phyloP scores from a whole-genome alignment of 2,329 filamentous ascomycete species.

The Pseudocercospora pini-densiflorae region DNA sequence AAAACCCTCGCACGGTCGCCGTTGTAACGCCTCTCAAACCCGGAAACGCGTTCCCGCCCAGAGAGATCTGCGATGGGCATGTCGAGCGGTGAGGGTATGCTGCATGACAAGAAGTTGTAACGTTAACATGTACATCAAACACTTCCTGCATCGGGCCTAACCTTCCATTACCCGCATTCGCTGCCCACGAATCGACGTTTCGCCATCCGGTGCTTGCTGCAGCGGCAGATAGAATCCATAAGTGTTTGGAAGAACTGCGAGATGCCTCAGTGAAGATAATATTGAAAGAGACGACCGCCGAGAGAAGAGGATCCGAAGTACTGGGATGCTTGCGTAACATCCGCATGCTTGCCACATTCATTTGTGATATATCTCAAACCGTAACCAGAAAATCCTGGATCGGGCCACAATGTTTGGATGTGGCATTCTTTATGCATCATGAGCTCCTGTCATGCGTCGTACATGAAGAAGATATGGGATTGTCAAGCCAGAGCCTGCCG shows the following conservation, averaged over 20 bases:
- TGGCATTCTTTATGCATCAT: background rate
- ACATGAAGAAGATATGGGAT: no score
- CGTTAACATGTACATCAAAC: slow-evolving; percentile 3
- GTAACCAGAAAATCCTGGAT: background rate
- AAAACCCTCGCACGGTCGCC: slow-evolving; percentile 21
- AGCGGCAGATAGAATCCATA: background rate
- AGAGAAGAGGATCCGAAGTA: background rate
- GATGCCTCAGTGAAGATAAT: background rate
- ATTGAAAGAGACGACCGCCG: background rate
- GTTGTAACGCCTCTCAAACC: background rate
- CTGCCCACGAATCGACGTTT: background rate
- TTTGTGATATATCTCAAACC: slow-evolving; percentile 3
- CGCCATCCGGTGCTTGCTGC: slow-evolving; percentile 3
- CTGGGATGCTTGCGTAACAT: slow-evolving; percentile 6
- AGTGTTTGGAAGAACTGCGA: background rate
- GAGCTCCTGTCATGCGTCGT: background rate
- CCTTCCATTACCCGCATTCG: background rate
- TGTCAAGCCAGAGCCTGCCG: no score
- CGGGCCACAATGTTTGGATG: background rate
- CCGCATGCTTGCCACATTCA: background rate
- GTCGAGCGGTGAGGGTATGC: slow-evolving; percentile 2
- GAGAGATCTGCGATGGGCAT: background rate
- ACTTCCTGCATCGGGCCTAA: background rate
- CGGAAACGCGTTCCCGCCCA: slow-evolving; percentile 1
- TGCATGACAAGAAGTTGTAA: background rate